phyloP scores from a whole-genome alignment of 2,329 filamentous ascomycete species.

The Talaromyces sp. region DNA sequence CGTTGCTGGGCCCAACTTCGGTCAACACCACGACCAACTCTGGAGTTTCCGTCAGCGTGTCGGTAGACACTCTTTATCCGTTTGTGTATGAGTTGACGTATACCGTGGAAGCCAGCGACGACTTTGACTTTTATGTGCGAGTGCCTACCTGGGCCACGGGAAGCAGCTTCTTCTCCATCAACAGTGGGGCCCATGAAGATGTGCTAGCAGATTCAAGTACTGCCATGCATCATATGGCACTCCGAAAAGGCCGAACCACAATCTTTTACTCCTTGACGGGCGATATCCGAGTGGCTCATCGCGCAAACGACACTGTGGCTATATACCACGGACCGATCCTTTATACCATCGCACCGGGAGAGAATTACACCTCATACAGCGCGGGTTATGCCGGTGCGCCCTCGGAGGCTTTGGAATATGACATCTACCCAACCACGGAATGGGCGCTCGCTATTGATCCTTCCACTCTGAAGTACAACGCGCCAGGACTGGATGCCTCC shows the following conservation, averaged over 20 bases:
- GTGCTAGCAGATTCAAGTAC: slow-evolving; percentile 35
- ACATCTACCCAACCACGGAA: slow-evolving; percentile 33
- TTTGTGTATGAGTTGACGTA: slow-evolving; percentile 45
- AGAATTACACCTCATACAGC: slow-evolving; percentile 28
- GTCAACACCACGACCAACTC: slow-evolving; percentile 42
- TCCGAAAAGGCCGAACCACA: slow-evolving; percentile 35
- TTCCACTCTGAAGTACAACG: slow-evolving; percentile 35
- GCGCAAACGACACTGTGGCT: slow-evolving; percentile 46
- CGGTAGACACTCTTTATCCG: slow-evolving; percentile 53
- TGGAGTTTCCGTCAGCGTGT: slow-evolving; percentile 41
- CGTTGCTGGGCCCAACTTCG: slow-evolving; percentile 49
- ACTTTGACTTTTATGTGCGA: slow-evolving; percentile 48
- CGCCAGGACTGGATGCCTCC: slow-evolving; percentile 16
- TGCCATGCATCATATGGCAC: slow-evolving; percentile 39
- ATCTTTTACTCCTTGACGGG: slow-evolving; percentile 37
- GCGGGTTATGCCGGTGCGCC: slow-evolving; percentile 31
- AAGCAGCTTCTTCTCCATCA: slow-evolving; percentile 26
- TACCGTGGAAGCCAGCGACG: slow-evolving; percentile 35
- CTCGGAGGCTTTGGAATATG: slow-evolving; percentile 35
- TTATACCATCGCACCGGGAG: slow-evolving; percentile 44
- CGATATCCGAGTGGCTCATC: slow-evolving; percentile 33
- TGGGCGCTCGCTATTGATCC: slow-evolving; percentile 37
- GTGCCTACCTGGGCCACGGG: slow-evolving; percentile 46
- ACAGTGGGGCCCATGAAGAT: slow-evolving; percentile 23
- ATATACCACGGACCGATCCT: slow-evolving; percentile 48